Evolutionary conservation across 2,329 filamentous ascomycete species (phyloP), one percentile per base, ranked within the genome.

Genomic region (Penicillium sp.): DNA sequence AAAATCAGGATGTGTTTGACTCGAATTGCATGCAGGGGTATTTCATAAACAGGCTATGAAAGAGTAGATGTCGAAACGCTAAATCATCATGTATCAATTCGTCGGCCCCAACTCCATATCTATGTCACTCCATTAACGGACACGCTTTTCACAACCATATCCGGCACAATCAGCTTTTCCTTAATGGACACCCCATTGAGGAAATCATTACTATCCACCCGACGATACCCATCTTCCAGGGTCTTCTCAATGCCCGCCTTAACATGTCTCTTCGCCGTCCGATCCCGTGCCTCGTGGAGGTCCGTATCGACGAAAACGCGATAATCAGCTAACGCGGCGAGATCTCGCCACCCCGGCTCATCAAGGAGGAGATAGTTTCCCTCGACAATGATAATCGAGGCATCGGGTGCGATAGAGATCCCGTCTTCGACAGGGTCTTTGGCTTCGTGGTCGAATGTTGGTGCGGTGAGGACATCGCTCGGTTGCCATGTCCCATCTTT

Each of bases 31-130:
- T 37, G 2, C 56, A 77, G 76, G 65, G 51, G 57, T 78, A 2
- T 79, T 79, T 52, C 76, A 78, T 50, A 79, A 79, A 58, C 64
- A 73, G 55, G 65, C 73, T 51, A 74, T 79, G 33, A 74, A 77
- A 54, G 65, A 78, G 53, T 79, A 55, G 59, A 26, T 21, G 21
- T 36, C 9, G 12, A 18, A 20, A 36, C 91, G 18, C 33, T 36
- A 7, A 15, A 36, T 36, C 18, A 17, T 20, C n/a, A n/a, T n/a
- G n/a, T n/a, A n/a, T n/a, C n/a, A n/a, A n/a, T n/a, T n/a, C n/a
- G n/a, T n/a, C n/a, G n/a, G n/a, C n/a, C n/a, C n/a, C n/a, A n/a
- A n/a, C n/a, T n/a, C n/a, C n/a, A n/a, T n/a, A 29, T 40, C 21
- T 8, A 23, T 17, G 18, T 52, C 13, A 12, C 17, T 13, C 18